Conservation (phyloP, 169 alveolate genomes). For the Sarcocystis neurona region DNA sequence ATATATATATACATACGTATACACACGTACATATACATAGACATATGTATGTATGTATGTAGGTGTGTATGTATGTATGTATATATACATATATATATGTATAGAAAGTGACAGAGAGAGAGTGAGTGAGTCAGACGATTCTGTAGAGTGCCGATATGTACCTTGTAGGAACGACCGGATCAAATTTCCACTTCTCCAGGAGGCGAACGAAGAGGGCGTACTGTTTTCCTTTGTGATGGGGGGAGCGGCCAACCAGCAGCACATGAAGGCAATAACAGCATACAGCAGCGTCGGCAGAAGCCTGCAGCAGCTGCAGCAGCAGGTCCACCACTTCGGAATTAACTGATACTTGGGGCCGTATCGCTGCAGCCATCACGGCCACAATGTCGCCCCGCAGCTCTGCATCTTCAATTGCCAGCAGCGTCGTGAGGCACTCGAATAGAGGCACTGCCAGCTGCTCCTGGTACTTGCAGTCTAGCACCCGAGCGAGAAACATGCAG, state of each 20-base stretch:
- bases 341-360: conserved; percentile 66
- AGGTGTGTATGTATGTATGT: no score
- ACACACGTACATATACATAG: not conserved
- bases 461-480: conserved; percentile 58
- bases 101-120: not conserved
- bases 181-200: conserved; percentile 64
- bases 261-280: conserved; percentile 64
- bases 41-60: no score
- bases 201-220: conserved; percentile 49
- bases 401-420: conserved; percentile 62
- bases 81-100: not conserved
- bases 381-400: conserved; percentile 60
- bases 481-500: no score
- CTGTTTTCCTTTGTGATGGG: conserved; percentile 61
- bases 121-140: no score
- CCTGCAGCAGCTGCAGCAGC: conserved; percentile 45
- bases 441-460: conserved; percentile 61
- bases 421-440: conserved; percentile 64
- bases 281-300: conserved; percentile 42
- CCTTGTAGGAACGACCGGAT: conserved; percentile 58
- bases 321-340: conserved; percentile 65
- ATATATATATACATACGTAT: no score
- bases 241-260: conserved; percentile 64
- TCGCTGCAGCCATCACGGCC: conserved; percentile 66
- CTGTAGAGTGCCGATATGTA: no score